Base-by-base conservation (phyloP, 1,284 basidiomycete genomes). In the Athelia sp. region DNA sequence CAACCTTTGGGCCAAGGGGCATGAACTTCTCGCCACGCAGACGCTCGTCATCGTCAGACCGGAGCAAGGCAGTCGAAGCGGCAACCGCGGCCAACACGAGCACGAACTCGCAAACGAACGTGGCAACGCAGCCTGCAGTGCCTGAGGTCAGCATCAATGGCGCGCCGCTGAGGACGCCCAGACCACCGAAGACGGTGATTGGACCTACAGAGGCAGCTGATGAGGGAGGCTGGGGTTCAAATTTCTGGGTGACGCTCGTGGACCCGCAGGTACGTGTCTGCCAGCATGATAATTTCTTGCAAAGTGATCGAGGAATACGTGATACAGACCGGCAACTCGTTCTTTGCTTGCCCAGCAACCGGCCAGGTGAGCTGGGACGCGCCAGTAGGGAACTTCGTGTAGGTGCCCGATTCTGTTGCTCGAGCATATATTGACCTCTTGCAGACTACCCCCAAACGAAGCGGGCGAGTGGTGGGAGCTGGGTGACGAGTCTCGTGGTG, bases 401-500 rank as follows among this genome's bases (percentile, higher is more conserved):
- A 63, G 65, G 82, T 73, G 44, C 14, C 44, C 18, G 38, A 49
- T 58, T 58, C 49, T 50, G 56, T 59, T 51, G 54, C n/a, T 1
- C 23, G 24, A 19, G 40, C 45, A 51, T 40, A 52, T 35, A 43
- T 47, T 52, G 18, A 43, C 57, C 43, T 52, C 53, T 36, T 48
- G 43, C 58, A 90, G 87, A 43, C 72, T 98, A 31, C 94, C 93
- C 21, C 88, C 90, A 6, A 88, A 77, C 52, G 75, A 81, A 2
- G 83, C 89, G 29, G 94, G 94, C 43, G 92, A 96, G 64, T 98
- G 93, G 93, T 96, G 93, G 92, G 93, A 97, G 66, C 77, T 97
- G 55, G 75, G 78, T 40, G 93, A 96, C 65, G 84, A 90, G 32
- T 77, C 81, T 26, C 75, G 86, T 35, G 84, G 82, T 48, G 86